These are phyloP conservation scores for Helicocarpus griseus DNA, from an alignment of 2,329 filamentous ascomycete species.

Conservation along the genomic window DNA sequence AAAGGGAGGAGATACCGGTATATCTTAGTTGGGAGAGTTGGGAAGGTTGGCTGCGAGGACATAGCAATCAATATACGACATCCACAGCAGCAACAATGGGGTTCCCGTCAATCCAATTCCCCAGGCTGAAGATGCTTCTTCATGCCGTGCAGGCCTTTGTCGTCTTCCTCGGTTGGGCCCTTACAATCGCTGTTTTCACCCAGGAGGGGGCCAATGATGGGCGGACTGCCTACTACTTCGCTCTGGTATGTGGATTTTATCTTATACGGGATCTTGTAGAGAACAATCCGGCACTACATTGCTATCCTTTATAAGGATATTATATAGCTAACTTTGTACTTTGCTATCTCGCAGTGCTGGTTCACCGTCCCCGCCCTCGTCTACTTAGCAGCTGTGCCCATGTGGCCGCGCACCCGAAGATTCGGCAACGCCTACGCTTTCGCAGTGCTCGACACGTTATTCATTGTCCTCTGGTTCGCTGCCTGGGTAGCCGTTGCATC, in stretches of 20 bases:
- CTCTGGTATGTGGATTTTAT: constrained; percentile 38
- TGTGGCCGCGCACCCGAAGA: constrained; percentile 48
- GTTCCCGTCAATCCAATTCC: constrained; percentile 8
- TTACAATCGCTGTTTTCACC: constrained; percentile 50
- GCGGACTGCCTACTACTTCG: constrained; percentile 48
- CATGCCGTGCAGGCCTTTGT: constrained; percentile 46
- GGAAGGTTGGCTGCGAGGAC: background rate
- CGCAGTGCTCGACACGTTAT: constrained; percentile 45
- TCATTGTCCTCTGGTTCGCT: constrained; percentile 48
- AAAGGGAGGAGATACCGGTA: no score
- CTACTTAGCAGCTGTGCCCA: constrained; percentile 51
- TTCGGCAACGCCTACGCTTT: constrained; percentile 54
- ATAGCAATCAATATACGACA: background rate
- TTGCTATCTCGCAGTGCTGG: constrained; percentile 42
- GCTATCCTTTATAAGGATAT: background rate
- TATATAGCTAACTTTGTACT: background rate
- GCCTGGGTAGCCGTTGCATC: constrained; percentile 48
- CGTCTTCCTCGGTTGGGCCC: constrained; percentile 49
- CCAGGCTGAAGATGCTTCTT: constrained; percentile 44
- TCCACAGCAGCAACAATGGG: constrained; percentile 5
- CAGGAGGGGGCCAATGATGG: constrained; percentile 45
- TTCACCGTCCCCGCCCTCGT: constrained; percentile 48
- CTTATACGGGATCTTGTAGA: background rate
- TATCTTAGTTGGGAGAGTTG: background rate
- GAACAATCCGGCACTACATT: background rate